Conservation (phyloP, 169 alveolate species). For the Plasmodium blacklocki region DNA sequence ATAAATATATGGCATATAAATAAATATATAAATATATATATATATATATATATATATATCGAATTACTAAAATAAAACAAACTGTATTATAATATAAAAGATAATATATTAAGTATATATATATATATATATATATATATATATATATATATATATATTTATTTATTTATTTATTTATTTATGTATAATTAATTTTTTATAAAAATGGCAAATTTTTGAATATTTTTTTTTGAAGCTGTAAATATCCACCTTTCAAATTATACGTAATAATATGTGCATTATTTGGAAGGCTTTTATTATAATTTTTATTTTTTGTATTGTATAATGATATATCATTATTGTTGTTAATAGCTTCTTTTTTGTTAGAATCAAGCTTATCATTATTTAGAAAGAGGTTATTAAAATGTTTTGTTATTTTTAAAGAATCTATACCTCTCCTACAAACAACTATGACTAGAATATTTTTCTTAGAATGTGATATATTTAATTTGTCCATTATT, state of each 20-base stretch:
- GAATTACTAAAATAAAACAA: too few relatives aligned
- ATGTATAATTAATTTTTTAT: neutral
- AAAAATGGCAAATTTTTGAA: conserved; percentile 73
- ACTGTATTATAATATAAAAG: neutral
- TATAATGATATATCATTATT: neutral
- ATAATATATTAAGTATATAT: neutral
- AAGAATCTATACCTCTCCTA: conserved; percentile 75
- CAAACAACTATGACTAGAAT: conserved; percentile 61
- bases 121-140: neutral
- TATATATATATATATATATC: too few relatives aligned
- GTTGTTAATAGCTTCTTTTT: neutral
- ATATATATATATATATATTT: neutral
- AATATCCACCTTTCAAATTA: conserved; percentile 68
- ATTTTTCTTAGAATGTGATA: conserved; percentile 18
- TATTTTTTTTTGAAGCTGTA: conserved; percentile 51
- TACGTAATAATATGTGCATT: conserved; percentile 23
- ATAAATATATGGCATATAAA: too few relatives aligned
- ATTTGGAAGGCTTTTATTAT: neutral
- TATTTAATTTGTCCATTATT: conserved; percentile 33
- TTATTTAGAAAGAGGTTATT: conserved; percentile 31
- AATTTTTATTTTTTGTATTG: neutral
- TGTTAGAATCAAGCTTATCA: neutral
- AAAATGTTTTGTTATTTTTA: conserved; percentile 56
- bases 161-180: neutral
- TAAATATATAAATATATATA: too few relatives aligned